These are phyloP conservation scores for Colletotrichum ledebouriae DNA, from an alignment of 2,329 filamentous ascomycete species.

Conservation along the genomic window DNA sequence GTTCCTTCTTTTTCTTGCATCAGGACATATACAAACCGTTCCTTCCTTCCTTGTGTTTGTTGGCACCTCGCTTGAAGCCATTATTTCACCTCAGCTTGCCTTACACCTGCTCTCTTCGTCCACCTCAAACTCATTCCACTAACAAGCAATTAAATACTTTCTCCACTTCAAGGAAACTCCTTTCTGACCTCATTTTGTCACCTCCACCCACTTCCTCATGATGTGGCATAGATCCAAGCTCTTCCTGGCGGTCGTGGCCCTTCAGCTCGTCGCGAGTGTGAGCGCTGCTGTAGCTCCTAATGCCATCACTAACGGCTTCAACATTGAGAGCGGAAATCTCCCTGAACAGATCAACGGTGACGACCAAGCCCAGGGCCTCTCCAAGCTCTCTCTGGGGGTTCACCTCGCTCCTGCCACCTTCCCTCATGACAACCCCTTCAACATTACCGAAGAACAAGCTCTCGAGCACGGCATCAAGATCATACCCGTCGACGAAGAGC, in stretches of 20 bases:
- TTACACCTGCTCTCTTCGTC: too few relatives aligned
- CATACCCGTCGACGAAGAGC: constrained; percentile 30
- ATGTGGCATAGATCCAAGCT: constrained; percentile 1
- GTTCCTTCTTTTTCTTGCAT: background rate
- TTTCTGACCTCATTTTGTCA: too few relatives aligned
- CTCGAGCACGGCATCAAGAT: constrained; percentile 28
- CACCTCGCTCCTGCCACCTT: constrained; percentile 27
- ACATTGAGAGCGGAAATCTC: too few relatives aligned
- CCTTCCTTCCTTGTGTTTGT: too few relatives aligned
- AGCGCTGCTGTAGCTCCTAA: background rate
- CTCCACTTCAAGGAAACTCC: background rate
- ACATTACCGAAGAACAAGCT: constrained; percentile 34
- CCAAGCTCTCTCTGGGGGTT: constrained; percentile 20
- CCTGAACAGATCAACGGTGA: background rate
- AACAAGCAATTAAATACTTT: background rate
- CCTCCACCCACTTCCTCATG: background rate
- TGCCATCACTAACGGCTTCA: background rate
- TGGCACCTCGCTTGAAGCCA: background rate
- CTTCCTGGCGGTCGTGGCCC: background rate
- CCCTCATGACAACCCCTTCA: constrained; percentile 21
- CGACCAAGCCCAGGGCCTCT: background rate
- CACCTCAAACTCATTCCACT: too few relatives aligned
- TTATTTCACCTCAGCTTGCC: background rate
- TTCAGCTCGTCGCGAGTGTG: background rate
- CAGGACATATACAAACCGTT: too few relatives aligned